phyloP scores from a whole-genome alignment of 345 rosid genomes.

The Cardamine chenopodiifolia region DNA sequence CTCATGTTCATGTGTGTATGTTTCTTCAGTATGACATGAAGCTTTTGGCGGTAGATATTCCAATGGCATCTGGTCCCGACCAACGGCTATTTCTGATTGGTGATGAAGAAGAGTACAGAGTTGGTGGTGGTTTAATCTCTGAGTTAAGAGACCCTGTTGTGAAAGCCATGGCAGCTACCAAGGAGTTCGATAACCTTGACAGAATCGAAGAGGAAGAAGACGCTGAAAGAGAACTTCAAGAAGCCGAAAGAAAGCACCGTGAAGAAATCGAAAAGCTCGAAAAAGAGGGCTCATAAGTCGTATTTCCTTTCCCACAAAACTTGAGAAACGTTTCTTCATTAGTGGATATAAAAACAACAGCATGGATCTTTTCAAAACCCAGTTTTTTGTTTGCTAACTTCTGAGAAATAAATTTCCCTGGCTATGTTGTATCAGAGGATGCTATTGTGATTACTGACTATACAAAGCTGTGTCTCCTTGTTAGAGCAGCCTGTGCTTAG shows the following conservation, averaged over 20 bases:
- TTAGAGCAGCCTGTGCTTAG: neutral
- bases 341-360: constrained; percentile 24
- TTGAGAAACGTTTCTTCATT: constrained; percentile 7
- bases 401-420: constrained; percentile 23
- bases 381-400: constrained; percentile 12
- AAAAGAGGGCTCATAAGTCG: constrained; percentile 22
- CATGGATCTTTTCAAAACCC: constrained; percentile 8
- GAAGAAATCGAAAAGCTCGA: constrained; percentile 35
- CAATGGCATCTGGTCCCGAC: constrained; percentile 88
- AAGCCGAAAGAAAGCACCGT: constrained; percentile 42
- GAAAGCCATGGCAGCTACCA: constrained; percentile 89
- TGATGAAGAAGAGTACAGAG: constrained; percentile 80
- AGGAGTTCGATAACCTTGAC: constrained; percentile 88
- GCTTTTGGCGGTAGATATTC: constrained; percentile 83
- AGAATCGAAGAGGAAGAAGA: constrained; percentile 45
- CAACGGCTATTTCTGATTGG: constrained; percentile 76
- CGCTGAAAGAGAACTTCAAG: constrained; percentile 62
- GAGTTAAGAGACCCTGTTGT: constrained; percentile 87
- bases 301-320: constrained; percentile 5
- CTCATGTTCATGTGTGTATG: constrained; percentile 26
- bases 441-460: constrained; percentile 26
- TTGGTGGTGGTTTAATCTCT: constrained; percentile 85
- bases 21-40: constrained; percentile 78
- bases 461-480: constrained; percentile 1
- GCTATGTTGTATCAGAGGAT: constrained; percentile 27